Percentiles rank a stretch among this genome's conserved stretches.
phyloP scores from a whole-genome alignment of 768 basidiomycete species.

The Serendipita sp. region DNA sequence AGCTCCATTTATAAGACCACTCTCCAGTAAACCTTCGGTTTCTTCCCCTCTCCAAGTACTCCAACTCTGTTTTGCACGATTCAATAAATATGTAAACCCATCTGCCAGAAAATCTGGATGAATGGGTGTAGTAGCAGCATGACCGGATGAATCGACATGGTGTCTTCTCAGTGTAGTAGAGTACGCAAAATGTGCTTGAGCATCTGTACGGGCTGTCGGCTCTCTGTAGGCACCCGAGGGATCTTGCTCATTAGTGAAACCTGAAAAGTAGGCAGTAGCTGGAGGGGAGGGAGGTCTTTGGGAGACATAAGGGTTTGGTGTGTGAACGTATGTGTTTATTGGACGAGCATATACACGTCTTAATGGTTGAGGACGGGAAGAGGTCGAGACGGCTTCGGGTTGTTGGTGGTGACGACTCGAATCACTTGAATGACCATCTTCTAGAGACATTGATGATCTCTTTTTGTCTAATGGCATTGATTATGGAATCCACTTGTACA shows the following conservation, averaged over 20 bases:
- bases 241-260: constrained; percentile 28
- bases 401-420: not conserved
- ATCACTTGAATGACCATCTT: not conserved
- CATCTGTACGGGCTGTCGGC: constrained; percentile 43
- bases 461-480: not conserved
- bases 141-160: constrained; percentile 26
- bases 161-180: constrained; percentile 66
- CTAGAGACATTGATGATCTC: not conserved
- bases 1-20: constrained; percentile 15
- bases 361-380: not conserved
- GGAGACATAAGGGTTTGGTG: not conserved
- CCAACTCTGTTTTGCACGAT: not conserved
- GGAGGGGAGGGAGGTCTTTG: constrained; percentile 37
- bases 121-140: not conserved
- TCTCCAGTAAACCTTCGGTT: constrained; percentile 18
- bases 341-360: not conserved
- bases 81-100: not conserved
- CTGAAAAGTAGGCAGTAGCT: constrained; percentile 64
- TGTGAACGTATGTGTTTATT: not conserved
- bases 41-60: not conserved
- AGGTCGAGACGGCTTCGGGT: not conserved
- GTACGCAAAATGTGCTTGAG: constrained; percentile 62
- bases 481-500: not conserved
- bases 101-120: constrained; percentile 1
- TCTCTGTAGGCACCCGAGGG: constrained; percentile 18